Percentiles rank a stretch among this genome's conserved stretches.
Evolutionary conservation across 164 flowering plant species (phyloP).

Genomic region (Chloranthus sessilifolius): DNA sequence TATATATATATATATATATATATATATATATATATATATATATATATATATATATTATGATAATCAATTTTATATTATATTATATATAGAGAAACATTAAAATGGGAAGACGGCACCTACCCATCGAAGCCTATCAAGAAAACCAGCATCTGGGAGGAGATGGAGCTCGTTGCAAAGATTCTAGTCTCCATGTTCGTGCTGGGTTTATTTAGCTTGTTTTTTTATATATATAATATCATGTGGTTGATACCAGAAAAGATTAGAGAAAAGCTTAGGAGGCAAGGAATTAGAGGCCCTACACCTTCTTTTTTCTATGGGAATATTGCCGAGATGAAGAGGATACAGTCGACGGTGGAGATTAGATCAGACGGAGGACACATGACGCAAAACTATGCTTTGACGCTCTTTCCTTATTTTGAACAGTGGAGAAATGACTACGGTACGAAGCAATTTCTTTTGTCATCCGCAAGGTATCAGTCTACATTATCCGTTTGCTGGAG

Average conservation of each 20-base stretch:
- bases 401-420: slow-evolving; percentile 18
- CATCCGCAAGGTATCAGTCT: no score
- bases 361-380: no score
- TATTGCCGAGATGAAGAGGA: slow-evolving; percentile 2
- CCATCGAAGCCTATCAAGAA: no score
- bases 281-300: slow-evolving; percentile 12
- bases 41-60: no score
- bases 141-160: background rate
- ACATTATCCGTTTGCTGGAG: no score
- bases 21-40: no score
- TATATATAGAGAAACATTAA: no score
- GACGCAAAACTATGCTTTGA: slow-evolving; percentile 8
- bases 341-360: no score
- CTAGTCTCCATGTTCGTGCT: background rate
- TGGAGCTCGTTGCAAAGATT: slow-evolving; percentile 1
- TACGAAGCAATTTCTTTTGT: background rate
- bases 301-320: slow-evolving; percentile 13
- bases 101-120: no score
- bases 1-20: no score
- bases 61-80: no score
- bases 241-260: slow-evolving; percentile 12
- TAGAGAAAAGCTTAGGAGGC: slow-evolving; percentile 5
- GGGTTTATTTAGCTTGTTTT: background rate
- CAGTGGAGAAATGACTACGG: slow-evolving; percentile 18
- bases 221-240: slow-evolving; percentile 2